Base-by-base conservation (phyloP, 2,329 filamentous ascomycete species). In the Dichotomopilus funicola region DNA sequence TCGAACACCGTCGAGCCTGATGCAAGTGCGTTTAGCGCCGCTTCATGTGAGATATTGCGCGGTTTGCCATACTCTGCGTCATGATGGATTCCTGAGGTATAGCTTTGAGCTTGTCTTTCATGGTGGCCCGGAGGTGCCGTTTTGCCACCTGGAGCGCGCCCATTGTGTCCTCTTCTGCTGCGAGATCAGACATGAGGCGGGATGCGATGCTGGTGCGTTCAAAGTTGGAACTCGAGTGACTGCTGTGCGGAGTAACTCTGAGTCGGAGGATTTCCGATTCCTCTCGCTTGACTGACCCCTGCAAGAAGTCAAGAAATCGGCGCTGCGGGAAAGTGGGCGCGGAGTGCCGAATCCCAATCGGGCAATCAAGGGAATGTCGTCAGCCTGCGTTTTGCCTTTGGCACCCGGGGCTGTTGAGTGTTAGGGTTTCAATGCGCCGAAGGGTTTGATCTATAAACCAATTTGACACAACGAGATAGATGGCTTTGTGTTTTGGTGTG, bases 111-210 rank as follows among this genome's bases (percentile, higher is more conserved):
- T 77, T 78, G 61, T 80, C 74, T 67, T 86, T 91, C 73, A 95
- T 86, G 52, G 80, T 72, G 59, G 76, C 77, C 55, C 91, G 81
- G 59, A 96, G 75, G 64, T 89, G 85, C 67, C 87, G 85, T 74
- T 96, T 96, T 45, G 87, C 84, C 56, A 79, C 76, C 61, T 78
- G 78, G 54, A 91, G 71, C 51, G 80, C 73, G 46, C 79, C 72
- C 78, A 83, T 84, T 58, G 69, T 68, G 31, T 52, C 19, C 8
- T 59, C 54, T 11, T 53, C 49, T 2, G 33, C 52, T 4, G 49
- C 31, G 19, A 35, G 7, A 44, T 56, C 48, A 34, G 58, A 47
- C 57, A 61, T 61, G 41, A 33, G 37, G 2, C 19, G 37, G 5
- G 8, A 13, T 5, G 37, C 5, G 4, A 46, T 37, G 12, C 6